Base-by-base conservation (phyloP, 2,329 filamentous ascomycete species). In the Clonostachys rhizophaga region DNA sequence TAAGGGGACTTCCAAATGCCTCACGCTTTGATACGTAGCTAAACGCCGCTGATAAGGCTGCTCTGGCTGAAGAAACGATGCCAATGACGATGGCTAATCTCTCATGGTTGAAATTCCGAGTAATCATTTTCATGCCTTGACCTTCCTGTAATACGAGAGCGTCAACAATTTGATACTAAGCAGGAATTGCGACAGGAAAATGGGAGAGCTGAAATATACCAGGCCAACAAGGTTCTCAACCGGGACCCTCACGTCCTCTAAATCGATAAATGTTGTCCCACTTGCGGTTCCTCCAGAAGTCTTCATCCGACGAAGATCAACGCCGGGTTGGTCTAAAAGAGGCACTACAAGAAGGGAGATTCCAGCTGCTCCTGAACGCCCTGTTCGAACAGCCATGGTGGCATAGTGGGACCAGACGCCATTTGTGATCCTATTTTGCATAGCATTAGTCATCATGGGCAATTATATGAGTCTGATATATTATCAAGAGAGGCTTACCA, bases 261-360 rank as follows among this genome's bases (percentile, higher is more conserved):
- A 66, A 17, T 75, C 72, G 44, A 83, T 69, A 51, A 75, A 81
- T 1, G 75, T 78, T 5, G 77, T 69, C 58, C 81, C 81, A 39
- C 83, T 83, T 6, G 81, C 81, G 54, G 82, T 78, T n/a, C 85
- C 81, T 3, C 84, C 84, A 24, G 76, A 82, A 59, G 87, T 87
- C 45, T 74, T 63, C 61, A 87, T 84, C 44, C 69, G 73, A 17
- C 68, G 45, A 70, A 69, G 3, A 24, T 68, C 66, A 6, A 84
- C 64, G 14, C 81, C 81, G 3, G 68, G 63, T 1, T 65, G 58
- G 40, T 69, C 60, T 30, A 77, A 64, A 0, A 79, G 72, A 20
- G 85, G 81, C 51, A 84, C 78, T 4, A 84, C 75, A 2, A 84
- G 61, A 2, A 83, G 67, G 1, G 78, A 81, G 33, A 84, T 70